Conservation (phyloP, 495 filamentous ascomycete genomes). For the Sporormia fimetaria region DNA sequence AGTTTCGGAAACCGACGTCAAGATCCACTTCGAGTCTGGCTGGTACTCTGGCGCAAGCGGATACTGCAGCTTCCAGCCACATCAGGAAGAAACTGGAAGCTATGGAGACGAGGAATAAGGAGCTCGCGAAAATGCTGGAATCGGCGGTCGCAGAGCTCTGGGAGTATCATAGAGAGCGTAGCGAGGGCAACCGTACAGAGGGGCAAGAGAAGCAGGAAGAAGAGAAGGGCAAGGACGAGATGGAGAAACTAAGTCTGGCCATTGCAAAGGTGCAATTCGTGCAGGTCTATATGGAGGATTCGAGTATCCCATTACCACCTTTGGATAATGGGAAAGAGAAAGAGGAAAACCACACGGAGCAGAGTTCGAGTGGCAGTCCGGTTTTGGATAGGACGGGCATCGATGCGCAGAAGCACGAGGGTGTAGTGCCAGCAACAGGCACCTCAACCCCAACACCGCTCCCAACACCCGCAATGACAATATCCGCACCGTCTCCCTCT, state of each 20-base stretch:
- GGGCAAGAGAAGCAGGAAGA: too few species aligned
- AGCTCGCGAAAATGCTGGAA: constrained; percentile 61
- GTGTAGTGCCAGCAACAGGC: too few species aligned
- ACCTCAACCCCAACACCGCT: too few species aligned
- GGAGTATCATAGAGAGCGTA: constrained; percentile 34
- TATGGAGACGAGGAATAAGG: constrained; percentile 59
- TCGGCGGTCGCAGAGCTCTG: constrained; percentile 59
- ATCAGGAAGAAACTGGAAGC: constrained; percentile 29
- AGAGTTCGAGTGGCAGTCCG: too few species aligned
- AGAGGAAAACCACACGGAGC: constrained; percentile 6
- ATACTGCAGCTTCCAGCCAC: constrained; percentile 7
- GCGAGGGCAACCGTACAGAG: constrained; percentile 13
- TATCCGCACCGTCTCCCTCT: too few species aligned
- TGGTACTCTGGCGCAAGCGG: constrained; percentile 2
- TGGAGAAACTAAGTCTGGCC: constrained; percentile 48
- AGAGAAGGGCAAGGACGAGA: constrained; percentile 18
- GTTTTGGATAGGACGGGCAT: too few species aligned
- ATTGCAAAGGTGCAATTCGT: constrained; percentile 67
- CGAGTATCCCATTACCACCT: constrained; percentile 43
- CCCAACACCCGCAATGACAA: too few species aligned
- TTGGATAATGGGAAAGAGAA: constrained; percentile 30
- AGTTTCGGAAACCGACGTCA: constrained; percentile 19
- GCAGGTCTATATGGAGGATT: constrained; percentile 62
- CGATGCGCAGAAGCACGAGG: too few species aligned
- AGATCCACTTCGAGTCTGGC: background rate